Evolutionary conservation across 164 flowering plant species (phyloP).

Genomic region (Pachysandra terminalis): DNA sequence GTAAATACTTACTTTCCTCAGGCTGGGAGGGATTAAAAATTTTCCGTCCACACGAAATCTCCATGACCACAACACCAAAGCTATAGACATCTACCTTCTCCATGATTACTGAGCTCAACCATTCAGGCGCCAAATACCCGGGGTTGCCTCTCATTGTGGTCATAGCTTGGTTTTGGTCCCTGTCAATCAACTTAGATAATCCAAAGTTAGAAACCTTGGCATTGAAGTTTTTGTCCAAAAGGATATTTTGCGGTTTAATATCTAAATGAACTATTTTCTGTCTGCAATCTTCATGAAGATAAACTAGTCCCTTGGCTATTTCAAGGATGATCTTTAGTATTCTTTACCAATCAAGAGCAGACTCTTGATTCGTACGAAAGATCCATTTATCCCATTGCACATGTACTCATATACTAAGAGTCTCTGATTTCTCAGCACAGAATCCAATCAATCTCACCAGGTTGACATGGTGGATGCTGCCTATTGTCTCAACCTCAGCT

Average conservation of each 20-base stretch:
- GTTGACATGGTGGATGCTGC: constrained; percentile 22
- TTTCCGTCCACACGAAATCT: constrained; percentile 21
- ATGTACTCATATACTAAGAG: constrained; percentile 25
- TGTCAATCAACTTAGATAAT: constrained; percentile 18
- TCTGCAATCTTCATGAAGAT: constrained; percentile 23
- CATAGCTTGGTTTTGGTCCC: constrained; percentile 15
- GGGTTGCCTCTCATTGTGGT: constrained; percentile 23
- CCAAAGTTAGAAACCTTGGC: constrained; percentile 27
- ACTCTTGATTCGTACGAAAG: background rate
- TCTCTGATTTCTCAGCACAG: constrained; percentile 14
- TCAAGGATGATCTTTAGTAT: constrained; percentile 12
- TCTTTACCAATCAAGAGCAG: constrained; percentile 14
- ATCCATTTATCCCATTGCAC: constrained; percentile 27
- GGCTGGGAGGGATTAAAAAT: constrained; percentile 14
- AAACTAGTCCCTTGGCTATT: constrained; percentile 20
- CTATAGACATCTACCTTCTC: constrained; percentile 24
- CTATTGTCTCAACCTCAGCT: constrained; percentile 20
- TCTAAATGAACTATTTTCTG: constrained; percentile 15
- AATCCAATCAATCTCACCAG: constrained; percentile 17
- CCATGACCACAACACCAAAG: constrained; percentile 19
- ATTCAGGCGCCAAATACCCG: constrained; percentile 25
- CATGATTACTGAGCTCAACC: constrained; percentile 16
- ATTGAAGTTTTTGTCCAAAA: constrained; percentile 10
- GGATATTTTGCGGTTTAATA: constrained; percentile 19
- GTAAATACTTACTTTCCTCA: constrained; percentile 9